These are phyloP conservation scores for Suillus cothurnatus DNA, from an alignment of 768 basidiomycete species.

Conservation along the genomic window DNA sequence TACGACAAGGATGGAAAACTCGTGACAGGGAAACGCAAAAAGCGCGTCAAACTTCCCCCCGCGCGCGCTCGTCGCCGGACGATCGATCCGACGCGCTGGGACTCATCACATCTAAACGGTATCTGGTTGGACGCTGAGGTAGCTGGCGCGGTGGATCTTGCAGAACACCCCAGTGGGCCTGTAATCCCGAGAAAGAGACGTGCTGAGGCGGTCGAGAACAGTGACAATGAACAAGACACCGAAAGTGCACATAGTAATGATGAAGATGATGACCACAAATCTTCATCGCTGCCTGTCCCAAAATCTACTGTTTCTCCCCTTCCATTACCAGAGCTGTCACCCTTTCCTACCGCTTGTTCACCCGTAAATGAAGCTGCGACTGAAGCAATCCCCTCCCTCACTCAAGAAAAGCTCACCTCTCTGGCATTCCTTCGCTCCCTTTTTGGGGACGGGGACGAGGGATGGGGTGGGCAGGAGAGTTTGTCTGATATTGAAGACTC, in stretches of 20 bases:
- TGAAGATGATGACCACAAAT: not conserved
- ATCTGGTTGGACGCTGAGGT: slow-evolving; percentile 54
- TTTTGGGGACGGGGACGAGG: slow-evolving; percentile 48
- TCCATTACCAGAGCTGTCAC: no score
- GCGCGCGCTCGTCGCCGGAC: slow-evolving; percentile 59
- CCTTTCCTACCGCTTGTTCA: not conserved
- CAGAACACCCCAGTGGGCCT: not conserved
- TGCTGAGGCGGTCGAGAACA: not conserved
- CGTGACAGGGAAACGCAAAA: slow-evolving; percentile 43
- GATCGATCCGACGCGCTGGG: slow-evolving; percentile 77
- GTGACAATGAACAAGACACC: slow-evolving; percentile 6
- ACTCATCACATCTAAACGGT: slow-evolving; percentile 70
- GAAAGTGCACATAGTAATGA: not conserved
- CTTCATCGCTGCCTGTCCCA: not conserved
- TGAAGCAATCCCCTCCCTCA: not conserved
- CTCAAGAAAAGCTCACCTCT: slow-evolving; percentile 18
- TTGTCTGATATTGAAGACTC: slow-evolving; percentile 53
- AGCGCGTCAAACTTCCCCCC: slow-evolving; percentile 50
- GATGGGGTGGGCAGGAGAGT: slow-evolving; percentile 66
- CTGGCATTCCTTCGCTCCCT: slow-evolving; percentile 48
- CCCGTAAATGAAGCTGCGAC: not conserved
- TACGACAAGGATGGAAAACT: slow-evolving; percentile 19
- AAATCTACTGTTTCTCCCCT: not conserved
- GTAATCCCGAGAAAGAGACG: not conserved
- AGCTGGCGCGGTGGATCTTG: not conserved